phyloP scores from a whole-genome alignment of 495 filamentous ascomycete species.

The Penicillium silybi region DNA sequence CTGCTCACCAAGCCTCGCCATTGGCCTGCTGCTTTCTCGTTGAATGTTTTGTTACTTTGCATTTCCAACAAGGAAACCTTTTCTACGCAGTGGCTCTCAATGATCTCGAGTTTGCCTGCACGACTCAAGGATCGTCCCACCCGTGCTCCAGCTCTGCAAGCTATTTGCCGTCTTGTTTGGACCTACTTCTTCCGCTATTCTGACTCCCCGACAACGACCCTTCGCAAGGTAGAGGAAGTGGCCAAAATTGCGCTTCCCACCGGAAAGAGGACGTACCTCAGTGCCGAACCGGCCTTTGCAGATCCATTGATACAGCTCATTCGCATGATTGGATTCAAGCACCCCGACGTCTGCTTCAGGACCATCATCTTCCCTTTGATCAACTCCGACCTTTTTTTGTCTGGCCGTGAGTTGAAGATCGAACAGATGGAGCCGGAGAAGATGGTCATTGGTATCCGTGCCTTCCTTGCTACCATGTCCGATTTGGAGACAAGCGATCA shows the following conservation, averaged over 20 bases:
- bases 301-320: slow-evolving; percentile 92
- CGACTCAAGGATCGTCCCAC: slow-evolving; percentile 79
- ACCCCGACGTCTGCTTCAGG: slow-evolving; percentile 89
- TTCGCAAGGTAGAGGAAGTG: slow-evolving; percentile 83
- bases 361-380: slow-evolving; percentile 91
- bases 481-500: slow-evolving; percentile 86
- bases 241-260: slow-evolving; percentile 74
- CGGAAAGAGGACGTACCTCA: slow-evolving; percentile 71
- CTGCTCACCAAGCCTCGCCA: slow-evolving; percentile 89
- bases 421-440: slow-evolving; percentile 94
- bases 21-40: slow-evolving; percentile 81
- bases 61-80: slow-evolving; percentile 83
- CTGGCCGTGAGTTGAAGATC: slow-evolving; percentile 74
- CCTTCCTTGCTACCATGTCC: slow-evolving; percentile 87
- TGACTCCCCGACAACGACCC: slow-evolving; percentile 63
- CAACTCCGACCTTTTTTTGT: slow-evolving; percentile 78
- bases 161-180: slow-evolving; percentile 90
- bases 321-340: slow-evolving; percentile 88
- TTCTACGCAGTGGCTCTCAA: slow-evolving; percentile 75
- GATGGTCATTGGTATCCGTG: slow-evolving; percentile 90
- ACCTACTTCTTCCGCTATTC: slow-evolving; percentile 85
- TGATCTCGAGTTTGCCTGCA: slow-evolving; percentile 69
- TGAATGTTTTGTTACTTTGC: slow-evolving; percentile 80
- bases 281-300: slow-evolving; percentile 72
- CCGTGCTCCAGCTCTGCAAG: slow-evolving; percentile 77